phyloP scores from a whole-genome alignment of 2,329 filamentous ascomycete species.

The Penicillium freii region DNA sequence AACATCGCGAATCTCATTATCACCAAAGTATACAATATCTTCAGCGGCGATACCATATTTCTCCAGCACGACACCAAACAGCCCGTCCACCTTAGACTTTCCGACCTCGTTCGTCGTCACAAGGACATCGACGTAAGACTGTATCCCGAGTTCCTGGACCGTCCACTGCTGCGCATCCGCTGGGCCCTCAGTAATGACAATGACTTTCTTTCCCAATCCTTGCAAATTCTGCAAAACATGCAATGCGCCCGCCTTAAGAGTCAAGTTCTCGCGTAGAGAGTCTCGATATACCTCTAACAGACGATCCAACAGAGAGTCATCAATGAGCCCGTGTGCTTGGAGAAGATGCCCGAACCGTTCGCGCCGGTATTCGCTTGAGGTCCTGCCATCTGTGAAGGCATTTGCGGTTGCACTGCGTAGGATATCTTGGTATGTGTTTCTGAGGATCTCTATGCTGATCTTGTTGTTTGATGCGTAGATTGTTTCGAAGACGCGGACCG shows the following conservation, averaged over 20 bases:
- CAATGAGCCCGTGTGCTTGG: constrained; percentile 14
- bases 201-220: constrained; percentile 39
- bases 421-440: constrained; percentile 19
- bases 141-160: constrained; percentile 13
- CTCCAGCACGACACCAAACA: constrained; percentile 24
- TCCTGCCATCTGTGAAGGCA: constrained; percentile 48
- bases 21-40: constrained; percentile 31
- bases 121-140: no score
- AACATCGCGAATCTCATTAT: constrained; percentile 30
- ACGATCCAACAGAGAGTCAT: background rate
- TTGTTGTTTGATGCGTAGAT: constrained; percentile 26
- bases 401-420: constrained; percentile 36
- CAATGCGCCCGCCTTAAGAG: constrained; percentile 40
- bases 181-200: constrained; percentile 49
- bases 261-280: constrained; percentile 21
- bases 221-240: constrained; percentile 38
- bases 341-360: constrained; percentile 42
- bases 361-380: constrained; percentile 45
- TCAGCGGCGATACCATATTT: constrained; percentile 19
- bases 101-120: constrained; percentile 28
- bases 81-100: constrained; percentile 33
- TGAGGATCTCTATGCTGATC: constrained; percentile 9
- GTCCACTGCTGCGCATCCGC: constrained; percentile 50
- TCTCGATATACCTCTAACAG: constrained; percentile 18
- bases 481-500: constrained; percentile 28